Conservation (phyloP, 2,329 filamentous ascomycete species). For the Phialemonium atrogriseum region DNA sequence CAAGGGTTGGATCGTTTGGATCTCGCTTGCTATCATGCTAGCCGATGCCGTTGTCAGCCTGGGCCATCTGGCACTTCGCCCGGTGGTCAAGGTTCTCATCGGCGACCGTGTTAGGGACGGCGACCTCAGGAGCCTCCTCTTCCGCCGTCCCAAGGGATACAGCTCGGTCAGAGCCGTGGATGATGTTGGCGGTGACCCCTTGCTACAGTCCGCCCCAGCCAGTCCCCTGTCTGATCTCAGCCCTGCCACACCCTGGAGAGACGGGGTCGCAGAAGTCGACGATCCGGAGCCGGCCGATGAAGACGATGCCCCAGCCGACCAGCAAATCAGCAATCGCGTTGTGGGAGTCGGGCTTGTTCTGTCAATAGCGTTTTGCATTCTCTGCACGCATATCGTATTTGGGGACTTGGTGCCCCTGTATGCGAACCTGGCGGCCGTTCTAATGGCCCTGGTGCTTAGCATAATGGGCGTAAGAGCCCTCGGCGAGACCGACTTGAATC, state of each 20-base stretch:
- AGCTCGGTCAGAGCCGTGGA: constrained; percentile 9
- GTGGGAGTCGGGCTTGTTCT: constrained; percentile 68
- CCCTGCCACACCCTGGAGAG: too few species aligned
- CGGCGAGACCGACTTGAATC: constrained; percentile 86
- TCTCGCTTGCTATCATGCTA: constrained; percentile 93
- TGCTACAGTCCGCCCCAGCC: constrained; percentile 4
- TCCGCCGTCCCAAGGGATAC: constrained; percentile 11
- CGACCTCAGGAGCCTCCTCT: constrained; percentile 2
- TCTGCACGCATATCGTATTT: constrained; percentile 77
- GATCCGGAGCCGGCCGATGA: constrained; percentile 30
- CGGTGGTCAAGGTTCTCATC: constrained; percentile 5
- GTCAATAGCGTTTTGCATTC: constrained; percentile 72
- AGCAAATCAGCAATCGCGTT: constrained; percentile 65
- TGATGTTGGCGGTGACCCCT: too few species aligned
- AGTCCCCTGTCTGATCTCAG: constrained; percentile 10
- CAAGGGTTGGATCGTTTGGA: constrained; percentile 98
- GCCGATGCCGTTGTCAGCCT: constrained; percentile 87
- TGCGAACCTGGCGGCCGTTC: constrained; percentile 67
- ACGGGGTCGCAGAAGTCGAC: constrained; percentile 10
- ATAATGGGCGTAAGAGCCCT: constrained; percentile 65
- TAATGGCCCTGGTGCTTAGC: constrained; percentile 72
- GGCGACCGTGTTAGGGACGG: background rate
- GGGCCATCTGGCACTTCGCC: constrained; percentile 61
- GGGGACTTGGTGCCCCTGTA: constrained; percentile 71
- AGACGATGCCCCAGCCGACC: constrained; percentile 74